Evolutionary conservation across 148 eudicot species (phyloP), one percentile per base, ranked within the genome.

Genomic region (Rhododendron williamsianum): DNA sequence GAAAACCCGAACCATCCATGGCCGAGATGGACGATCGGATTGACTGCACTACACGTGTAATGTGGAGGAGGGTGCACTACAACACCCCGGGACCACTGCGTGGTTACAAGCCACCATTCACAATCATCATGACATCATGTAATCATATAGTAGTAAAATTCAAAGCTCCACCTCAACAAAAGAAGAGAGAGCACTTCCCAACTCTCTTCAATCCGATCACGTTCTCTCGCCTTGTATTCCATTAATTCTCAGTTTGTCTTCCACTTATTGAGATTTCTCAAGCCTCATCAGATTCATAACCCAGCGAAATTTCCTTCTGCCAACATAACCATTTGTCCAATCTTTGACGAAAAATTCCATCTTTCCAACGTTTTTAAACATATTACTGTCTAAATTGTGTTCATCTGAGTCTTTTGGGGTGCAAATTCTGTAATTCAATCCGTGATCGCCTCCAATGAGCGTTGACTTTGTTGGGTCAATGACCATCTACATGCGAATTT

Each of bases 391-490:
- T 46, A 23, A 23, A 54, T 54, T 78, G 49, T 25, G 78, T 54
- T 23, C 2, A 49, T 35, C 65, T 83, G n/a, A 3, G 13, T 76
- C 18, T 84, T 33, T 35, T 7, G 43, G n/a, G 85, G 67, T 73
- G 80, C 18, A 48, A 7, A 83, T 21, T 15, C 25, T 38, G 86
- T 3, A 35, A 54, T 76, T 76, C 49, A 54, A 11, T 13, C 49
- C 27, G 46, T 76, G 51, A 84, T 74, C 49, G 9, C 67, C 33
- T 49, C 46, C 51, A 21, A 52, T 13, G 69, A 58, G 35, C 86
- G 52, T 54, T 84, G 86, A 84, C 36, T 84, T 84, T 49, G 60
- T 82, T 83, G 16, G 65, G 81, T 36, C 25, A 51, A 10, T 74
- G 18, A 1, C 23, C 13, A 27, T 51, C 49, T 71, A 0, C n/a